Evolutionary conservation across 805 yeast species (phyloP), one percentile per base, ranked within the genome.

Genomic region (Barnettozyma botsteinii): DNA sequence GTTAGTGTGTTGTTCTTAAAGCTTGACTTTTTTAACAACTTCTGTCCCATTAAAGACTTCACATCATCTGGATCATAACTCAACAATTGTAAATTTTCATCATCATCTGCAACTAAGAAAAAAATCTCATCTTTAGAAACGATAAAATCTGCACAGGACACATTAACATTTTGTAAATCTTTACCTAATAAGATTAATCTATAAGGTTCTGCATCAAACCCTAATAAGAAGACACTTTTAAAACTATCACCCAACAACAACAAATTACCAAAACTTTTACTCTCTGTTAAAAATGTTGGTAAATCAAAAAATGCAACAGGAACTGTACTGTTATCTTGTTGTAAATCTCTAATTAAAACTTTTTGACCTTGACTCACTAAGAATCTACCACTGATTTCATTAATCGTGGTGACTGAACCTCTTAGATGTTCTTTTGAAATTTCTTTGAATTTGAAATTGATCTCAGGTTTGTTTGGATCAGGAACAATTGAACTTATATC

Each of bases 181-280:
- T 82, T 85, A 8, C 95, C 89, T 37, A 93, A 60, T 42, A 73
- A 60, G 14, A 87, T 68, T 80, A 91, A 79, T 48, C 96, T 67
- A 58, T 85, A 89, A 1, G 99, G 99, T 53, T 91, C 96, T 3
- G 94, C 91, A 59, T 88, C 95, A 62, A 88, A 89, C 1, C 97
- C 97, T 22, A 81, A 79, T 41, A 93, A 68, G 67, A 88, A 79
- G 4, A 86, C 69, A 49, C 88, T 77, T 50, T 85, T 82, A 61
- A 79, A 69, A 0, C 85, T 67, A 60, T 93, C 98, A 15, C 95
- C 95, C 14, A 88, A 61, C 2, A 88, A 52, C n/a, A 91, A 57
- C 52, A 91, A 64, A 57, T 89, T 86, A 29, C 94, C 89, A 57
- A 87, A 77, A 48, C 88, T 72, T 61, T 89, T 89, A 13, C 86